Base-by-base conservation (phyloP, 2,329 filamentous ascomycete species). In the Penicillium sp. region DNA sequence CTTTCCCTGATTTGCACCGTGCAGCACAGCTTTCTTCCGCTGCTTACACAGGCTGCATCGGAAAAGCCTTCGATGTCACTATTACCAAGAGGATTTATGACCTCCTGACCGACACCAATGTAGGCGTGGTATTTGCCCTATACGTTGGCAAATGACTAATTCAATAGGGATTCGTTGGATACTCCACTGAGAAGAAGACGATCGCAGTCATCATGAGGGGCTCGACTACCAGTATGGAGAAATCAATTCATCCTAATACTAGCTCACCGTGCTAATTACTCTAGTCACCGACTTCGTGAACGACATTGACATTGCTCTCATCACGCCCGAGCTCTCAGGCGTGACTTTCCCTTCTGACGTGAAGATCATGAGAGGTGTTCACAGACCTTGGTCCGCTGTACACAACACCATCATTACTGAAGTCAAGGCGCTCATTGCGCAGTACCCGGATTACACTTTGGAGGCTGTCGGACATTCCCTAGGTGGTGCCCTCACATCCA, bases 391-490 rank as follows among this genome's bases (percentile, higher is more conserved):
- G 69, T 64, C 66, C 15, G 57, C 69, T 1, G 66, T 72, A 6
- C 70, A 72, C 53, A 62, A 70, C 39, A 44, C 49, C 1, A 59
- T 72, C n/a, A 69, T 72, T 58, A 45, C 61, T 1, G 70, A 70
- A 35, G 70, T 72, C 27, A 63, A 61, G 29, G 52, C 60, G 1
- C 62, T 72, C 10, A 53, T 71, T 6, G 61, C 55, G 6, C 53
- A 68, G 25, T 69, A 71, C 35, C 70, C 70, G 1, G 64, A 63
- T 17, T 73, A 71, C 49, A 66, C 64, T 6, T 49, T 72, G 8
- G 69, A 73, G 42, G 66, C 68, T 6, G 66, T 68, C 17, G 69
- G 70, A 12, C 70, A 73, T 54, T 73, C 70, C 1, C 65, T 73
- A 0, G 70, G 70, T 39, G 70, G 70, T 7, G 36, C 70, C 1